A percentile compares a stretch with the other conserved stretches of the same genome.
phyloP scores from a whole-genome alignment of 2,329 filamentous ascomycete genomes.

The Penicillium paneum region DNA sequence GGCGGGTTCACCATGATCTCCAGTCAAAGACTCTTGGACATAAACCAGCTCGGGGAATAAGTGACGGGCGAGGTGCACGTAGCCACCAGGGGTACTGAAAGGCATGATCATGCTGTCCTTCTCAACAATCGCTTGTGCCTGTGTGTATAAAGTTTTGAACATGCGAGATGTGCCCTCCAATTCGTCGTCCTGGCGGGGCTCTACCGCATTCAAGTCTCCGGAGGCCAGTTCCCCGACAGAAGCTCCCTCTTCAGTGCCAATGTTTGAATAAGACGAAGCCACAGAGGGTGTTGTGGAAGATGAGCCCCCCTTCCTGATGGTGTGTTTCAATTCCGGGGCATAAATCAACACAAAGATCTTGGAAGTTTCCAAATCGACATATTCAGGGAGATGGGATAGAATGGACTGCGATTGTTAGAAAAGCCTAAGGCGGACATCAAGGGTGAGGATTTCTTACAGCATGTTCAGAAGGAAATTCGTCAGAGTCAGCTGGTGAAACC shows the following conservation, averaged over 20 bases:
- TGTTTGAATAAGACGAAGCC: constrained; percentile 84
- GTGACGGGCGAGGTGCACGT: constrained; percentile 82
- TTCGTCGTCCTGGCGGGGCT: constrained; percentile 48
- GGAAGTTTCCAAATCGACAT: constrained; percentile 68
- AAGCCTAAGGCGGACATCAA: neutral
- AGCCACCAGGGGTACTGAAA: constrained; percentile 78
- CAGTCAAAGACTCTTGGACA: constrained; percentile 78
- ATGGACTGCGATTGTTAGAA: constrained; percentile 60
- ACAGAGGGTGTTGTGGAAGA: constrained; percentile 61
- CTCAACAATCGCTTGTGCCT: constrained; percentile 75
- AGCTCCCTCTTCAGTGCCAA: constrained; percentile 65
- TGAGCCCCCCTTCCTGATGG: constrained; percentile 35
- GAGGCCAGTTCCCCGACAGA: constrained; percentile 42
- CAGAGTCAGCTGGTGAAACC: constrained; percentile 55
- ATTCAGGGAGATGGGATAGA: constrained; percentile 79
- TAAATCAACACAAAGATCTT: constrained; percentile 89
- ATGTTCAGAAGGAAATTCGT: constrained; percentile 65
- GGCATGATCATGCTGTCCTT: constrained; percentile 84
- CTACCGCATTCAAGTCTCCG: constrained; percentile 51
- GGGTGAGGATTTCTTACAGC: constrained; percentile 59
- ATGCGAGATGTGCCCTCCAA: constrained; percentile 54
- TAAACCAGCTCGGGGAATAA: constrained; percentile 83
- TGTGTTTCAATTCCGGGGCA: constrained; percentile 72
- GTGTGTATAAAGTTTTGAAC: constrained; percentile 76
- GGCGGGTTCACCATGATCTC: constrained; percentile 69